Base-by-base conservation (phyloP, 2,329 filamentous ascomycete species). In the Colletotrichum cordylinicola region DNA sequence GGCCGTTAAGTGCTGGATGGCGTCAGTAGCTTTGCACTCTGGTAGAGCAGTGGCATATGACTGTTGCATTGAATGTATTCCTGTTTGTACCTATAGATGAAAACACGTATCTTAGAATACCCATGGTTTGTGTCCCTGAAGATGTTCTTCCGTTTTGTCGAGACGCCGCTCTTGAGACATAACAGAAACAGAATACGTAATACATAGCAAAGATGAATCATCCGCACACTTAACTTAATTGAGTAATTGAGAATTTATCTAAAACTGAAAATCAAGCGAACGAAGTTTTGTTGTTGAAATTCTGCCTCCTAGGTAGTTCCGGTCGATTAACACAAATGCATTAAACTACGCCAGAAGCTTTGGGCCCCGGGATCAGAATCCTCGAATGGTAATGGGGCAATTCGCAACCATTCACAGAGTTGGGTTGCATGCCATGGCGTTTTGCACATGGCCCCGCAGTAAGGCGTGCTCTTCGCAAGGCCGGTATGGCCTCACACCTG, bases 401-500 rank as follows among this genome's bases (percentile, higher is more conserved):
- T 21, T 52, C n/a, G 43, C 43, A 21, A 52, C n/a, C 43, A 21
- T 21, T 61, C 31, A 21, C 58, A 18, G 39, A 12, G 16, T 35
- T 48, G n/a, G 31, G 15, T 35, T 48, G 15, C 48, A 43, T 48
- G 56, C 31, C 5, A 29, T 62, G 21, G 5, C 27, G 21, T 21
- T 29, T 61, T 67, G 72, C 68, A 68, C 61, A 75, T 70, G 10
- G 74, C 77, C 76, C 77, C 74, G 72, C 77, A 68, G 29, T 75
- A 78, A 77, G 77, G 64, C 77, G 77, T 78, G 76, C 70, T 78
- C 39, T 52, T 56, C 43, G n/a, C n/a, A n/a, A n/a, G n/a, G n/a
- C n/a, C n/a, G n/a, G 61, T 9, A 16, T 75, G 37, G 29, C 29
- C 33, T 35, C 24, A 16, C 12, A 18, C 33, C 64, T 35, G 35